phyloP scores from a whole-genome alignment of 1,284 basidiomycete genomes.

The Heliocybe sulcata region DNA sequence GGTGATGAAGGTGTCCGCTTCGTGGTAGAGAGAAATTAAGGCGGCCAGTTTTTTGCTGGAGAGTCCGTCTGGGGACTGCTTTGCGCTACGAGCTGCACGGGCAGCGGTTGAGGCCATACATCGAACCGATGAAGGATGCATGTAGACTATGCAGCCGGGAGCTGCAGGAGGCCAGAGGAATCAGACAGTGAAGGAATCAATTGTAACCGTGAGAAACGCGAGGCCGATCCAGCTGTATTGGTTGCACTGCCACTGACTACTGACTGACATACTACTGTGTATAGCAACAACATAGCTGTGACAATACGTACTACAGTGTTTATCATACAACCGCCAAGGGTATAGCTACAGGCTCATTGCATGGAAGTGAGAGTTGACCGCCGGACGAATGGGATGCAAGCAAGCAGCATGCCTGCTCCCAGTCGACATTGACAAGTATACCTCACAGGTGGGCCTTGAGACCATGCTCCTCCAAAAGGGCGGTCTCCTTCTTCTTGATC shows the following conservation, averaged over 20 bases:
- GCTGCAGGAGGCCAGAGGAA: too few relatives aligned
- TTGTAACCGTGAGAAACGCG: too few relatives aligned
- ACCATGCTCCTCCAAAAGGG: slow-evolving; percentile 48
- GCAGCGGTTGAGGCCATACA: too few relatives aligned
- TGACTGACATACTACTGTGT: neutral
- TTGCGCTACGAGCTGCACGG: too few relatives aligned
- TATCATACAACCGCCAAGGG: too few relatives aligned
- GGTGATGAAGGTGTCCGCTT: slow-evolving; percentile 58
- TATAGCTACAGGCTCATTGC: too few relatives aligned
- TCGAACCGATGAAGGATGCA: neutral
- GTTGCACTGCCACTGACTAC: too few relatives aligned
- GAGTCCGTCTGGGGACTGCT: slow-evolving; percentile 18
- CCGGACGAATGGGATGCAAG: too few relatives aligned
- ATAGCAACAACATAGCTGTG: neutral
- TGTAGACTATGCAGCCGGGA: neutral
- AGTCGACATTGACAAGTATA: neutral
- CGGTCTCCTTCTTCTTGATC: slow-evolving; percentile 51
- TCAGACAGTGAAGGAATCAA: too few relatives aligned
- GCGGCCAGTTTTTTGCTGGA: slow-evolving; percentile 61
- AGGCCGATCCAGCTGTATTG: too few relatives aligned
- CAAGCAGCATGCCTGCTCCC: neutral
- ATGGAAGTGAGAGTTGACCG: too few relatives aligned
- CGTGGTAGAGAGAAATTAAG: slow-evolving; percentile 67
- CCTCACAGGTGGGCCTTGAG: slow-evolving; percentile 48
- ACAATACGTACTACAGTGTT: too few relatives aligned